Conservation (phyloP, 2,329 filamentous ascomycete genomes). For the Colletotrichum caudatum region DNA sequence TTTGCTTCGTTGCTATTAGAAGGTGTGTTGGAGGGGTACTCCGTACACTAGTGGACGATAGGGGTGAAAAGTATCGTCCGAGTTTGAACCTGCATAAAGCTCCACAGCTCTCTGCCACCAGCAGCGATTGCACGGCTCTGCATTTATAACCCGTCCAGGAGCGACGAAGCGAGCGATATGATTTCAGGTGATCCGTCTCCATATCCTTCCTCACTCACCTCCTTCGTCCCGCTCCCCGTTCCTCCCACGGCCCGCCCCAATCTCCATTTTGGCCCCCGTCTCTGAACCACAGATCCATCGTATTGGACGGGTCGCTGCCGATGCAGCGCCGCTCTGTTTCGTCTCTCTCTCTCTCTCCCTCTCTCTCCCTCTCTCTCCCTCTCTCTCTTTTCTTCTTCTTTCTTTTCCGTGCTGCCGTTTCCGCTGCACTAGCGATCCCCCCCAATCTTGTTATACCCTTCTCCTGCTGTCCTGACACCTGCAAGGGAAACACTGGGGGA, state of each 20-base stretch:
- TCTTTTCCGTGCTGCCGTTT: slow-evolving; percentile 13
- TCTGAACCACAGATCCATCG: slow-evolving; percentile 32
- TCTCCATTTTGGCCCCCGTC: slow-evolving; percentile 34
- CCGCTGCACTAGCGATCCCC: slow-evolving; percentile 3
- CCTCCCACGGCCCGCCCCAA: slow-evolving; percentile 33
- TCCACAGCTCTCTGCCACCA: slow-evolving; percentile 13
- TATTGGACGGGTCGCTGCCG: slow-evolving; percentile 30
- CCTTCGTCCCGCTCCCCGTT: slow-evolving; percentile 21
- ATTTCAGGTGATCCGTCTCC: slow-evolving; percentile 27
- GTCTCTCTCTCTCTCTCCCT: neutral
- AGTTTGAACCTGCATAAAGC: slow-evolving; percentile 24
- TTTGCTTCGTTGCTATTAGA: neutral
- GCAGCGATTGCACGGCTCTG: neutral
- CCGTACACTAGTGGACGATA: neutral
- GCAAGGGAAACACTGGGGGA: neutral
- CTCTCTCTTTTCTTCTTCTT: too few relatives aligned
- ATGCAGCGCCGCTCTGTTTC: slow-evolving; percentile 27
- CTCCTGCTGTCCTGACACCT: slow-evolving; percentile 18
- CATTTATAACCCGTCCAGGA: slow-evolving; percentile 5
- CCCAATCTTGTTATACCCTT: slow-evolving; percentile 10
- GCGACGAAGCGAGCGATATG: slow-evolving; percentile 22
- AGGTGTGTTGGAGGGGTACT: neutral
- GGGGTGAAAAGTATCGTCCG: neutral
- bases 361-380: too few relatives aligned
- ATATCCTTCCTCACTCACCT: slow-evolving; percentile 1